Evolutionary conservation across 768 basidiomycete species (phyloP), one percentile per base, ranked within the genome.

Genomic region (Lentinula sp.): DNA sequence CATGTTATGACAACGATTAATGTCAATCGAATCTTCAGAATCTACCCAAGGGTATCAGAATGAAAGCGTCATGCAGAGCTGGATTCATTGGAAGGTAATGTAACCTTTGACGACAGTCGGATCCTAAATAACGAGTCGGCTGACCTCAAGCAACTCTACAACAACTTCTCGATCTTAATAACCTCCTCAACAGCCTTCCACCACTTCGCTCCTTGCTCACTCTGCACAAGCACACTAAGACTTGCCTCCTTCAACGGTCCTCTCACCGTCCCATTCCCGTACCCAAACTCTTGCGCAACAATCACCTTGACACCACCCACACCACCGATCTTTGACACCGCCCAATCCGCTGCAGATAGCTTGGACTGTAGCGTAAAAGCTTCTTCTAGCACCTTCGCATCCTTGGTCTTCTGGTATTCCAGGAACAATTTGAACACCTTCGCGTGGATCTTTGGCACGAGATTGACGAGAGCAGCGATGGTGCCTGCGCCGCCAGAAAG

Each of bases 331-430:
- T 83, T 85, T 33, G 79, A 77, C 23, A 78, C 71, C 15, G 85
- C 85, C 81, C 84, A 86, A 67, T 91, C 88, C 3, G 81, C 84
- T 64, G 88, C 87, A 0, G 82, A 83, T 32, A 90, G 73, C 61
- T 83, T 72, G 1, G 77, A 82, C 66, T 89, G 88, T 0, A 88
- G 65, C 56, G 77, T 73, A 77, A 83, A 81, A 1, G 88, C 88
- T 59, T 87, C 85, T 36, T 79, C 71, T 15, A 81, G 59, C 3
- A 41, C 20, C 7, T 15, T 28, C 55, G 55, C 55, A 16, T 56
- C 23, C 16, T 43, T 56, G 37, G 23, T 41, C 13, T 56, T 13
- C 52, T 82, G 81, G 8, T 85, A 85, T 33, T 80, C 79, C 58
- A 77, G 70, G 67, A 75, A 85, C 4, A 86, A 67, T 46, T 73